A percentile compares a stretch with the other conserved stretches of the same genome.
Evolutionary conservation across 352 stramenopile genomes (phyloP).

Genomic region (Globisporangium yorkense): DNA sequence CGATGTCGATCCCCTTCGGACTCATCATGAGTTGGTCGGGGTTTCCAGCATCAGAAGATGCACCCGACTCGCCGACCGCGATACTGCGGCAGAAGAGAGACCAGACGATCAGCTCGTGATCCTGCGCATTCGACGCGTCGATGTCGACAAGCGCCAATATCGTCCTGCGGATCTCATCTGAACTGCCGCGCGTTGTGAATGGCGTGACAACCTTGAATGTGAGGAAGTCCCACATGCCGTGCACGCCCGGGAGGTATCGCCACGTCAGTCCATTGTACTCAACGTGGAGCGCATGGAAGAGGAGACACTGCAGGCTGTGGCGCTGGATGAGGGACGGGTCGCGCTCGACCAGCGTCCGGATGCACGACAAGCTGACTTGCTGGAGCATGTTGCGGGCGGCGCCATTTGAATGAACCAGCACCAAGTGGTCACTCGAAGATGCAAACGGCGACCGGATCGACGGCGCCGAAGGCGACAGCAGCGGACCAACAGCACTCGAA

Average conservation of each 20-base stretch:
- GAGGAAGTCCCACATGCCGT: conserved; percentile 67
- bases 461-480: conserved; percentile 14
- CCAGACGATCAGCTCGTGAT: conserved; percentile 58
- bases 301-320: conserved; percentile 54
- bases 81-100: conserved; percentile 75
- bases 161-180: conserved; percentile 45
- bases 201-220: conserved; percentile 30
- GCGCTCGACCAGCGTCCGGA: conserved; percentile 74
- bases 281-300: conserved; percentile 75
- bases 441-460: conserved; percentile 15
- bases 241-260: conserved; percentile 51
- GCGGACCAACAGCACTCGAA: not conserved
- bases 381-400: conserved; percentile 60
- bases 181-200: conserved; percentile 26
- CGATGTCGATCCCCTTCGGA: conserved; percentile 42
- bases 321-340: conserved; percentile 58
- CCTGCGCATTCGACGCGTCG: conserved; percentile 39
- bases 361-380: conserved; percentile 62
- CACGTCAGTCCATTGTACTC: conserved; percentile 58
- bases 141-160: conserved; percentile 64
- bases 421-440: conserved; percentile 17
- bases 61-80: conserved; percentile 67
- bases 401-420: conserved; percentile 45
- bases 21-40: conserved; percentile 63
- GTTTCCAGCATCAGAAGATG: conserved; percentile 15